phyloP scores from a whole-genome alignment of 129 eudicot species.

The Arctium minus region DNA sequence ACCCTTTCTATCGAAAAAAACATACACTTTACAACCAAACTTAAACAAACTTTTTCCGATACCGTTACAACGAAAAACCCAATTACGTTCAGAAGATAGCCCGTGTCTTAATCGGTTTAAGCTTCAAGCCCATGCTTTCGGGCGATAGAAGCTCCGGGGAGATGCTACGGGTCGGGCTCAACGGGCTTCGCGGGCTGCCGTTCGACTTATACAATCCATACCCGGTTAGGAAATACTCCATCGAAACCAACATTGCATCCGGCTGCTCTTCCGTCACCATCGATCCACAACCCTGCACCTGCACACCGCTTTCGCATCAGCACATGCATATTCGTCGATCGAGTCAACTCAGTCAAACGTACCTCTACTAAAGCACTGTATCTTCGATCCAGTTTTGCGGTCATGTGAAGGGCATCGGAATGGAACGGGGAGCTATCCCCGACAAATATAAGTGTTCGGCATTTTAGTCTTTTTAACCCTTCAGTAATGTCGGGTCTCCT shows the following conservation, averaged over 20 bases:
- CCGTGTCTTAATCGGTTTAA: conserved; percentile 77
- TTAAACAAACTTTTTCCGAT: not conserved
- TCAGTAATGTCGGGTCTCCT: conserved; percentile 75
- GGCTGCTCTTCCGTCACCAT: conserved; percentile 85
- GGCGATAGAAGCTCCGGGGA: conserved; percentile 75
- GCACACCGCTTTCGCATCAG: not conserved
- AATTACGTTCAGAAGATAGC: not conserved
- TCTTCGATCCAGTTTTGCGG: conserved; percentile 58
- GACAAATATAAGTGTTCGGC: conserved; percentile 73
- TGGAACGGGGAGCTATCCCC: conserved; percentile 69
- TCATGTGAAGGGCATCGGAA: conserved; percentile 65
- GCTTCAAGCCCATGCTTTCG: conserved; percentile 78
- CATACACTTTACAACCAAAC: not conserved
- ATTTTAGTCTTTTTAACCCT: conserved; percentile 50
- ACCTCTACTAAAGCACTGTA: conserved; percentile 84
- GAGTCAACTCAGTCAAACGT: conserved; percentile 6
- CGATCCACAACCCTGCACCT: conserved; percentile 81
- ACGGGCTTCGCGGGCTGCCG: conserved; percentile 53
- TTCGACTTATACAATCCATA: conserved; percentile 55
- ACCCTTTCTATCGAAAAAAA: not conserved
- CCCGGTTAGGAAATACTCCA: conserved; percentile 73
- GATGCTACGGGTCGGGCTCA: conserved; percentile 71
- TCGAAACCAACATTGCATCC: conserved; percentile 62
- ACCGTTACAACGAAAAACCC: not conserved
- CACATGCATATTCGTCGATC: not conserved